These are phyloP conservation scores for Phialemoniopsis sp. DNA, from an alignment of 2,329 filamentous ascomycete species.

Conservation along the genomic window DNA sequence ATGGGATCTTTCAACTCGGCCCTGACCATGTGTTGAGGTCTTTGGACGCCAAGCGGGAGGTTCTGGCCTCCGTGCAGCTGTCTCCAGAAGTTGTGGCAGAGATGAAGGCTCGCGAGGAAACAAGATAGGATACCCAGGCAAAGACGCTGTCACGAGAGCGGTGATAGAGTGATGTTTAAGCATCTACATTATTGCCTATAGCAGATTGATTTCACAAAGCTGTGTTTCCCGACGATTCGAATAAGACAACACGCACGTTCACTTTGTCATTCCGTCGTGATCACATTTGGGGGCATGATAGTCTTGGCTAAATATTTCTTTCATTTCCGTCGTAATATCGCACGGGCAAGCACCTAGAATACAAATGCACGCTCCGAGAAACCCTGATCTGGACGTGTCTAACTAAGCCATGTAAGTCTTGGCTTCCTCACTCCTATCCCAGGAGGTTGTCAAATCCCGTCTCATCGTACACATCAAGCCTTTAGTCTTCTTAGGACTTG, in stretches of 20 bases:
- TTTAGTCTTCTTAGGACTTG: constrained; percentile 29
- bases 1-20: background rate
- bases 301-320: too few species aligned
- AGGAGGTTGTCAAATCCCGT: too few species aligned
- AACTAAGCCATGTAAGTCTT: background rate
- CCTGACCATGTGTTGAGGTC: background rate
- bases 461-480: too few species aligned
- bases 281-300: too few species aligned
- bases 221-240: background rate
- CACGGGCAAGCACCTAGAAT: too few species aligned
- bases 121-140: too few species aligned
- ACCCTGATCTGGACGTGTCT: too few species aligned
- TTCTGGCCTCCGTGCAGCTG: background rate
- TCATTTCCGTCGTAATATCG: too few species aligned
- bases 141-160: background rate
- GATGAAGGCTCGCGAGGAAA: background rate
- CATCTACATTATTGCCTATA: background rate
- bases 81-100: background rate
- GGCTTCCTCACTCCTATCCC: too few species aligned
- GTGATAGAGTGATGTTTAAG: background rate
- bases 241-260: background rate
- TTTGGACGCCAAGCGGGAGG: background rate
- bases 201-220: background rate
- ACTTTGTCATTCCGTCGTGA: background rate
- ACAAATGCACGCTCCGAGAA: too few species aligned